A percentile compares a stretch with the other conserved stretches of the same genome.
These are phyloP conservation scores for Poteriospumella lacustris DNA, from an alignment of 108 stramenopile genomes.

Conservation along the genomic window DNA sequence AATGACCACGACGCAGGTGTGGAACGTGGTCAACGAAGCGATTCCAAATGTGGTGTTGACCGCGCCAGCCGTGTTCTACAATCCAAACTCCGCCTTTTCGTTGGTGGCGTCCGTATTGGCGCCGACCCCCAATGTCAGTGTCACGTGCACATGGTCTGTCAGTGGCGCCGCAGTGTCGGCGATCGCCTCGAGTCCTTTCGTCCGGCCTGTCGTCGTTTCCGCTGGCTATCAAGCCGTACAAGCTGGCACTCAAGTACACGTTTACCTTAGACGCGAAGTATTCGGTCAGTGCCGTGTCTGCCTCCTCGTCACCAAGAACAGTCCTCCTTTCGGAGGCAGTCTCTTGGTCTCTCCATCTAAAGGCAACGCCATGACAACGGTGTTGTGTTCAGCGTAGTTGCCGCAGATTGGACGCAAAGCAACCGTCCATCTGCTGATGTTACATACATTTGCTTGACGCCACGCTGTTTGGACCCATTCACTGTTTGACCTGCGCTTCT, in stretches of 20 bases:
- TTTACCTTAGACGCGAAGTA: neutral
- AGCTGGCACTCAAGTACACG: neutral
- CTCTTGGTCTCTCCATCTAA: neutral
- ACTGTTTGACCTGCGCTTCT: no score
- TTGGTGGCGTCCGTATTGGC: neutral
- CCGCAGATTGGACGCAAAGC: no score
- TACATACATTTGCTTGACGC: no score
- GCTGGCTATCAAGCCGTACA: neutral
- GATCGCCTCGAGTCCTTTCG: neutral
- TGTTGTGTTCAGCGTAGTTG: no score
- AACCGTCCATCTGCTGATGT: no score
- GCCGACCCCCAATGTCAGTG: neutral
- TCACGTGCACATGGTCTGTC: neutral
- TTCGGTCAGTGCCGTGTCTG: neutral
- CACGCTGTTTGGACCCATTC: no score
- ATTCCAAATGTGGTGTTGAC: neutral
- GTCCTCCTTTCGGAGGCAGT: neutral
- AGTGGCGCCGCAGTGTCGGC: neutral
- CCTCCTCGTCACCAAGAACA: neutral
- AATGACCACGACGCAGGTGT: neutral
- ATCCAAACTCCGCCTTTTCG: neutral
- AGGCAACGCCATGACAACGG: no score
- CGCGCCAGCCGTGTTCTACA: neutral
- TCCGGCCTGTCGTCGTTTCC: neutral
- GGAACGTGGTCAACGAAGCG: neutral